phyloP scores from a whole-genome alignment of 2,329 filamentous ascomycete genomes.

The Pseudocercospora ulei region DNA sequence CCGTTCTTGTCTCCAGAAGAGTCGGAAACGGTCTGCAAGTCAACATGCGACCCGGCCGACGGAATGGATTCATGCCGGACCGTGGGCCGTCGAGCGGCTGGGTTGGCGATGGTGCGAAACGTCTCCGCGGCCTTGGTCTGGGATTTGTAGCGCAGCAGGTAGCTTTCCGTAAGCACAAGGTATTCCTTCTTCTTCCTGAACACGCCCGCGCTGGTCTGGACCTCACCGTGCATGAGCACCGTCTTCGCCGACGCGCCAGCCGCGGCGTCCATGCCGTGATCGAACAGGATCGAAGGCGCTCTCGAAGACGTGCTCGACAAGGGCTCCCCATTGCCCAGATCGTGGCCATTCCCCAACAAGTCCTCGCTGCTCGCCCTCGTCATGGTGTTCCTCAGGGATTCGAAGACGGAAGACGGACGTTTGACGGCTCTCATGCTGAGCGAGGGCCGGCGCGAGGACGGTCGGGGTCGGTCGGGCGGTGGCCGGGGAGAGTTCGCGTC shows the following conservation, averaged over 20 bases:
- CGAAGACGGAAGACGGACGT: slow-evolving; percentile 48
- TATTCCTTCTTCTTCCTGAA: slow-evolving; percentile 65
- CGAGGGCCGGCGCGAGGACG: slow-evolving; percentile 25
- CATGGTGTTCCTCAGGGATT: slow-evolving; percentile 46
- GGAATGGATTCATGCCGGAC: slow-evolving; percentile 49
- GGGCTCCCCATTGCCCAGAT: slow-evolving; percentile 36
- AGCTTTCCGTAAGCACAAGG: slow-evolving; percentile 58
- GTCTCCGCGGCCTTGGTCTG: slow-evolving; percentile 55
- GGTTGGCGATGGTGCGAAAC: slow-evolving; percentile 43
- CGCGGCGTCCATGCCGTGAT: slow-evolving; percentile 29
- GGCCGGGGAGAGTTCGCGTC: slow-evolving; percentile 19
- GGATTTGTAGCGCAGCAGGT: slow-evolving; percentile 59
- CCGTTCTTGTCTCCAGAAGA: slow-evolving; percentile 47
- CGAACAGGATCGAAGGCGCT: slow-evolving; percentile 40
- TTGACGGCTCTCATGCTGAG: slow-evolving; percentile 25
- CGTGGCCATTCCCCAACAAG: slow-evolving; percentile 13
- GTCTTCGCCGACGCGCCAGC: slow-evolving; percentile 29
- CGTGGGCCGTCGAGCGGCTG: slow-evolving; percentile 37
- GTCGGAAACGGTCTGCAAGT: slow-evolving; percentile 48
- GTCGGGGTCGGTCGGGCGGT: slow-evolving; percentile 21
- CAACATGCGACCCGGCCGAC: slow-evolving; percentile 53
- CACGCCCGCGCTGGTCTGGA: slow-evolving; percentile 59
- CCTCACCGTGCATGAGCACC: slow-evolving; percentile 58
- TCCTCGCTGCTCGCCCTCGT: slow-evolving; percentile 45
- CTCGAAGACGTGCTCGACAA: slow-evolving; percentile 45